A percentile compares a stretch with the other conserved stretches of the same genome.
These are phyloP conservation scores for Halophytophthora polymorphica DNA, from an alignment of 352 stramenopile species.

Conservation along the genomic window DNA sequence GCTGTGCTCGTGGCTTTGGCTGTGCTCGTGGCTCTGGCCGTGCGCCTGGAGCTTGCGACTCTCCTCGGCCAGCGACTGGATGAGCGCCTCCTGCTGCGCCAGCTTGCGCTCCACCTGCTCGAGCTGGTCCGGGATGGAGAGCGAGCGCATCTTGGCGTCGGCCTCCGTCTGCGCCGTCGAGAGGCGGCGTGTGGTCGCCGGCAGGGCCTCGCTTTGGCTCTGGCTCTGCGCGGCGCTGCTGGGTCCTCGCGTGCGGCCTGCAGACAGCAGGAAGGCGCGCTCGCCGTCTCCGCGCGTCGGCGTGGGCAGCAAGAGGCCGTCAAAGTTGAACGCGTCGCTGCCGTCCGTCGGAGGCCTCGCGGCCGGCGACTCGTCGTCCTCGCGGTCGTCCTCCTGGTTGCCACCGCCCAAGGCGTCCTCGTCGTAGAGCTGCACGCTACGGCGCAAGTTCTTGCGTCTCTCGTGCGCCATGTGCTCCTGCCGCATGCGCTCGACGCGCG, in stretches of 20 bases:
- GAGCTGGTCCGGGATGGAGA: constrained; percentile 51
- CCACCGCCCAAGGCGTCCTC: constrained; percentile 32
- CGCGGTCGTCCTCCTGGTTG: too few relatives aligned
- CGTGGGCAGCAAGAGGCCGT: constrained; percentile 36
- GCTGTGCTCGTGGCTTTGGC: constrained; percentile 10
- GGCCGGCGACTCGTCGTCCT: constrained; percentile 23
- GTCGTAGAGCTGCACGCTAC: constrained; percentile 45
- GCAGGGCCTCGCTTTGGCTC: constrained; percentile 18
- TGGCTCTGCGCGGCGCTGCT: constrained; percentile 31
- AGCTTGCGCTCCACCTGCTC: constrained; percentile 61
- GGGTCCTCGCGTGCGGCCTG: constrained; percentile 15
- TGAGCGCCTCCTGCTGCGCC: constrained; percentile 56
- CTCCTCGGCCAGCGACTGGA: constrained; percentile 57
- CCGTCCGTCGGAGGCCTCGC: constrained; percentile 18
- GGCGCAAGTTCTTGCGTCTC: constrained; percentile 50
- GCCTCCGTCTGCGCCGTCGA: constrained; percentile 22
- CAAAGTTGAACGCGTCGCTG: constrained; percentile 43
- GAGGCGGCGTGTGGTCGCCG: constrained; percentile 18
- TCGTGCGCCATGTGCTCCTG: constrained; percentile 66
- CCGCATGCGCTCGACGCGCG: constrained; percentile 52
- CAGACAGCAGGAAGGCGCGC: constrained; percentile 4
- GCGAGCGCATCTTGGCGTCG: constrained; percentile 31
- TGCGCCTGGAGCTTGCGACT: constrained; percentile 40
- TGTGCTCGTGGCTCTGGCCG: constrained; percentile 8
- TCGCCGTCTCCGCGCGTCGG: constrained; percentile 20